These are phyloP conservation scores for Phoma herbarum DNA, from an alignment of 2,329 filamentous ascomycete species.

Conservation along the genomic window DNA sequence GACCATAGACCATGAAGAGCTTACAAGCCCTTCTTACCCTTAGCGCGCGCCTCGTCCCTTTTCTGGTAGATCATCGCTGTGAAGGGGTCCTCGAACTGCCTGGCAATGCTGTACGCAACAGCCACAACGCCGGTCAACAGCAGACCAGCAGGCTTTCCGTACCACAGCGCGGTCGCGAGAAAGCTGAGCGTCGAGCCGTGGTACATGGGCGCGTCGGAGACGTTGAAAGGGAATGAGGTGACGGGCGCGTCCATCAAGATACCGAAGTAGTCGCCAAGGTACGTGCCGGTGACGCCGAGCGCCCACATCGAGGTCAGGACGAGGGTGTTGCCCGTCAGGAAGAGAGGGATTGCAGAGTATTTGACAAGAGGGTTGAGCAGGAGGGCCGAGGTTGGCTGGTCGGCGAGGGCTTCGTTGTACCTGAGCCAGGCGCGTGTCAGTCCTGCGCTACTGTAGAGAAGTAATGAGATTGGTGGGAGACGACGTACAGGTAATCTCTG, in stretches of 20 bases:
- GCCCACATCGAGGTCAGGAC: conserved; percentile 91
- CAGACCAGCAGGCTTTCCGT: conserved; percentile 86
- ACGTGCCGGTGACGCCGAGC: conserved; percentile 93
- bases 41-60: conserved; percentile 66
- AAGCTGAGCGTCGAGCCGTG: conserved; percentile 93
- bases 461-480: not conserved
- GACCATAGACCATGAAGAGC: not conserved
- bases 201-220: conserved; percentile 94
- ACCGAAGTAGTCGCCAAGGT: conserved; percentile 97
- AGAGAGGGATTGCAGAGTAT: conserved; percentile 73
- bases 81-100: conserved; percentile 92
- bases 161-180: conserved; percentile 83
- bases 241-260: conserved; percentile 97
- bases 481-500: conserved; percentile 69
- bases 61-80: conserved; percentile 92
- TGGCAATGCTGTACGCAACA: conserved; percentile 79
- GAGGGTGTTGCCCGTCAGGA: conserved; percentile 80
- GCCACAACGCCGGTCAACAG: conserved; percentile 78
- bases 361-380: conserved; percentile 69
- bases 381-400: conserved; percentile 77
- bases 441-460: not conserved
- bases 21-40: conserved; percentile 48
- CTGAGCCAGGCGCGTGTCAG: conserved; percentile 56
- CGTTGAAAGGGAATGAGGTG: conserved; percentile 94
- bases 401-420: conserved; percentile 83